Base-by-base conservation (phyloP, 225 moss, liverwort and hornwort species). In the Lunularia cruciata region DNA sequence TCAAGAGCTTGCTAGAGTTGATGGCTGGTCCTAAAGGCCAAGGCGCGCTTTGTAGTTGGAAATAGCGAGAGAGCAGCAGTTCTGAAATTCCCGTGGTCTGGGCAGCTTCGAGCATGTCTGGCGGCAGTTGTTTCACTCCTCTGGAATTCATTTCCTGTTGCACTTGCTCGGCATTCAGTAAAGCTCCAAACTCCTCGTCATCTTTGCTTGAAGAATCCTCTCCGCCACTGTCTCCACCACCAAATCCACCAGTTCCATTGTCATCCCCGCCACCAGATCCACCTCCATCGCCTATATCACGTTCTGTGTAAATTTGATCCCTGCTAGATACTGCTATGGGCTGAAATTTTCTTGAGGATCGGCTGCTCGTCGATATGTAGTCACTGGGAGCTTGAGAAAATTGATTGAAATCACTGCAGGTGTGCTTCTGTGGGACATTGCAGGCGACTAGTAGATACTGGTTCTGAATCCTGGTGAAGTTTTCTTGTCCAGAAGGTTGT, bases 61-160 rank as follows among this genome's bases (percentile, higher is more conserved):
- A 18, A 73, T 88, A 86, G 0, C 88, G 84, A 15, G 72, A 79
- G 0, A 86, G 85, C 3, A 86, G 72, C 6, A 86, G 81, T 47
- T 79, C 71, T 31, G 86, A 79, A 1, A 86, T 77, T 0, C 87
- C 86, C 7, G 69, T 75, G 10, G 79, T 73, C 36, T 27, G 75
- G 2, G 88, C 88, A 18, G 81, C 83, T 42, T 81, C 83, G 3
- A 79, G 74, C 88, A 88, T 86, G 25, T 88, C 88, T 9, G 75
- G 55, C 6, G 84, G 88, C 5, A 88, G 70, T 3, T 39, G 10
- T n/a, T n/a, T 46, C 16, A 85, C 31, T 30, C 82, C 88, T 16
- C 63, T 37, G 3, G 57, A 20, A 33, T 81, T 71, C 20, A 85
- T 14, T 72, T 85, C 82, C 31, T 67, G 70, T 0, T 57, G 72